Conservation (phyloP, 164 flowering plant genomes). For the Nymphaea thermarum region DNA sequence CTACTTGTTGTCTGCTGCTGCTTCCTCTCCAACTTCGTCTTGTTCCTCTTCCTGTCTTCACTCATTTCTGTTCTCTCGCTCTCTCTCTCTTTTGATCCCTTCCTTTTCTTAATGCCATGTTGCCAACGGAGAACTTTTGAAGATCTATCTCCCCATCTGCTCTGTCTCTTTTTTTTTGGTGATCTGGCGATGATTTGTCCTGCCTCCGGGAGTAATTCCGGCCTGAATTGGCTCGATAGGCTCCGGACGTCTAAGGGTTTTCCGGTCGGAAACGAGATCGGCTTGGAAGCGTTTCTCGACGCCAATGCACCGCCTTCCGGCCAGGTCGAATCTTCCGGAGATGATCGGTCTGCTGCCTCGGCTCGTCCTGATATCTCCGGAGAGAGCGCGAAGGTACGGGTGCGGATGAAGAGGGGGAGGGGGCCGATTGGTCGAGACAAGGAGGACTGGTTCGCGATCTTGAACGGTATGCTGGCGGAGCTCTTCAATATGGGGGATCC, state of each 20-base stretch:
- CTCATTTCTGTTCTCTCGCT: neutral
- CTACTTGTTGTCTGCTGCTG: too few species aligned
- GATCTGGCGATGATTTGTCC: conserved; percentile 27
- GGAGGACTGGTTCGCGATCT: conserved; percentile 18
- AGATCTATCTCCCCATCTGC: neutral
- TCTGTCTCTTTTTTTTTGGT: neutral
- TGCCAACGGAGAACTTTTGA: neutral
- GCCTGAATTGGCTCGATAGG: conserved; percentile 65
- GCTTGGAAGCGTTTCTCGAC: conserved; percentile 47
- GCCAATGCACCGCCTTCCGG: conserved; percentile 9
- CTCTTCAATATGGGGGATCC: conserved; percentile 53
- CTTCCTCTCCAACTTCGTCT: neutral
- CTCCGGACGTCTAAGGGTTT: conserved; percentile 65
- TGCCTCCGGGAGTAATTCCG: conserved; percentile 27
- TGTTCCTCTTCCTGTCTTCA: neutral
- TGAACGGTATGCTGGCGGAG: conserved; percentile 48
- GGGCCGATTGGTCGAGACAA: conserved; percentile 4
- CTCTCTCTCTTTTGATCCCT: neutral
- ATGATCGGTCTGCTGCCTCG: neutral
- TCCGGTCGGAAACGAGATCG: conserved; percentile 24
- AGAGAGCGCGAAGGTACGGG: neutral
- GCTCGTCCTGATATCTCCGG: neutral
- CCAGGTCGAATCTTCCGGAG: neutral
- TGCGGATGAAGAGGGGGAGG: neutral
- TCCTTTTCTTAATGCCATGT: neutral